Base-by-base conservation (phyloP, 306 rosid genomes). In the Phaseolus lunatus region DNA sequence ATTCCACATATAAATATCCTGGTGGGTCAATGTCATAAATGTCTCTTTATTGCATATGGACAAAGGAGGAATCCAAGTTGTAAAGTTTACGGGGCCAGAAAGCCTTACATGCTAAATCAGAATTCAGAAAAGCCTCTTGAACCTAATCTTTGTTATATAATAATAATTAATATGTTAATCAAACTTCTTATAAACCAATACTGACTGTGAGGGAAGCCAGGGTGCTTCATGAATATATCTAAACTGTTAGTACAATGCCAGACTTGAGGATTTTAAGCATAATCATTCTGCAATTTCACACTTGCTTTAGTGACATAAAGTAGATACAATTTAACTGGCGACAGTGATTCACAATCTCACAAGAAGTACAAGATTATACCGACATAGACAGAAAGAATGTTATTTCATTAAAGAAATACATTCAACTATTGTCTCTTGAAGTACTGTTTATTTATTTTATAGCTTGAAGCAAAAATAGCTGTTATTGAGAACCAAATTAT, bases 31-130 rank as follows among this genome's bases (percentile, higher is more conserved):
- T 22, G 63, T 9, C 23, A 29, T 7, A 18, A 23, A 41, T 52
- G 23, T 64, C 26, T 62, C 58, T 70, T 70, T 75, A 66, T 75
- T 67, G 81, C 72, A 67, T 80, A 66, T 73, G 70, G 70, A 80
- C 84, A 66, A 56, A 54, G 70, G 39, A 47, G 24, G 73, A 75
- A 81, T 59, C 59, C 49, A 67, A 81, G 78, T 69, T 59, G 73
- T 49, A 57, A 45, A 66, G 69, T 62, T 67, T 56, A 15, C 13
- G 58, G 80, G 58, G 57, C 66, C 57, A 57, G 6, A 67, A 67
- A 45, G 16, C 37, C 53, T 75, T 67, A 54, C 65, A 45, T 23
- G 35, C n/a, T 62, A 31, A 24, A 33, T 70, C 64, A 71, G 44
- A 35, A 62, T 29, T 61, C 71, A 45, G 72, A 53, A 77, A 69